Evolutionary conservation across 2,329 filamentous ascomycete species (phyloP), one percentile per base, ranked within the genome.

Genomic region (Aureobasidium sp.): DNA sequence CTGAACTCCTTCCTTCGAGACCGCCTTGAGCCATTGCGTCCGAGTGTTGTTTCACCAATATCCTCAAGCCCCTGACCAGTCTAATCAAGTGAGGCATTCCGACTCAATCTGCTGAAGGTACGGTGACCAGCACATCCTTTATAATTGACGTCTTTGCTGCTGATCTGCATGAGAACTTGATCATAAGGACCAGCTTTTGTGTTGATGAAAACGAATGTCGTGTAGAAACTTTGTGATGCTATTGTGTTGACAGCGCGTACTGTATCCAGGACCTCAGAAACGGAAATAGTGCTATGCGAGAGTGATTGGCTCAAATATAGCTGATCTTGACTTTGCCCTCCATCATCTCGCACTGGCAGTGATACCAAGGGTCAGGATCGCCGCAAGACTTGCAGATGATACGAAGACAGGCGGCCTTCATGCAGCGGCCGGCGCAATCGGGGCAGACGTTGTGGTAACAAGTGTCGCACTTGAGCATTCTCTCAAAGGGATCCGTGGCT

Each of bases 361-460:
- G 23, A 5, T 1, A 19, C 58, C 58, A 60, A 37, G 58, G 58
- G 5, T 60, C 21, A 5, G 35, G 35, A 37, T 21, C 49, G 38
- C 37, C 38, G 15, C 60, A 61, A n/a, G 45, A 27, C 50, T 55
- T 61, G 51, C 60, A 61, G 27, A 33, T 50, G 35, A 61, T 21
- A 4, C 33, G 25, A 8, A 43, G 33, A 57, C 50, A 61, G 29
- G 31, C 31, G 10, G 49, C 10, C 27, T 50, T 37, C 29, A 33
- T 33, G 49, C 60, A 61, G 23, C 60, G 60, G 6, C 60, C 60
- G 3, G 60, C 60, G 50, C 65, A 67, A 21, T 61, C 33, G 15
- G 65, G 61, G 33, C 65, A 67, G 33, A 66, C 58, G 17, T 58
- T 43, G 51, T 49, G 60, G 35, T 60, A 46, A 42, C 67, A 68